Percentiles rank a stretch among this genome's conserved stretches.
phyloP scores from a whole-genome alignment of 2,329 filamentous ascomycete species.

The Onygenales sp. region DNA sequence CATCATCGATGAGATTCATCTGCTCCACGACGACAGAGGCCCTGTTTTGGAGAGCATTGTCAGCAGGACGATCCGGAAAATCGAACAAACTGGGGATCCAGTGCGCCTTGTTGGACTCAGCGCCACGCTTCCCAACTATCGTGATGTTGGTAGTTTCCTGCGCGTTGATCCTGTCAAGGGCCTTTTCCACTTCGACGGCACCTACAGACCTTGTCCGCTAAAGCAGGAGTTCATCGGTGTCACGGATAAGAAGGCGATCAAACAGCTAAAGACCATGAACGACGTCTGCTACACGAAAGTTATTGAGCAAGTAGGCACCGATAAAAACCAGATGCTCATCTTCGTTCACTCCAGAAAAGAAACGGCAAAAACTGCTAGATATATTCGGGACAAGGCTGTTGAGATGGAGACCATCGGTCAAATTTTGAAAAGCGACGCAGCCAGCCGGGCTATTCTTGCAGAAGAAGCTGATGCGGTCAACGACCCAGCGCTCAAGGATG shows the following conservation, averaged over 20 bases:
- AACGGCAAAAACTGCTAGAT: slow-evolving; percentile 92
- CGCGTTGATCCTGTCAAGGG: slow-evolving; percentile 78
- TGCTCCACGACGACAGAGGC: slow-evolving; percentile 93
- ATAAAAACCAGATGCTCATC: slow-evolving; percentile 96
- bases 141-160: slow-evolving; percentile 90
- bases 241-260: slow-evolving; percentile 96
- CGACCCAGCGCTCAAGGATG: slow-evolving; percentile 82
- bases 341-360: slow-evolving; percentile 98
- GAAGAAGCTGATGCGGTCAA: slow-evolving; percentile 75
- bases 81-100: slow-evolving; percentile 86
- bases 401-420: slow-evolving; percentile 95
- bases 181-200: slow-evolving; percentile 92
- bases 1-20: slow-evolving; percentile 96
- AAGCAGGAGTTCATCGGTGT: slow-evolving; percentile 97
- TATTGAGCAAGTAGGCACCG: slow-evolving; percentile 85
- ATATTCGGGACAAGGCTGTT: slow-evolving; percentile 93
- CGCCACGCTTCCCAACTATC: slow-evolving; percentile 92
- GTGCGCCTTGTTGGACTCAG: slow-evolving; percentile 88
- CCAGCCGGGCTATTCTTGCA: slow-evolving; percentile 76
- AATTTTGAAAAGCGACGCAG: slow-evolving; percentile 85
- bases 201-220: slow-evolving; percentile 84
- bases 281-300: slow-evolving; percentile 98
- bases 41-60: slow-evolving; percentile 96
- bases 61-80: slow-evolving; percentile 81
- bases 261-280: slow-evolving; percentile 98